Evolutionary conservation across 73 alveolate genomes (phyloP).

Genomic region (Paramecium pentaurelia): DNA sequence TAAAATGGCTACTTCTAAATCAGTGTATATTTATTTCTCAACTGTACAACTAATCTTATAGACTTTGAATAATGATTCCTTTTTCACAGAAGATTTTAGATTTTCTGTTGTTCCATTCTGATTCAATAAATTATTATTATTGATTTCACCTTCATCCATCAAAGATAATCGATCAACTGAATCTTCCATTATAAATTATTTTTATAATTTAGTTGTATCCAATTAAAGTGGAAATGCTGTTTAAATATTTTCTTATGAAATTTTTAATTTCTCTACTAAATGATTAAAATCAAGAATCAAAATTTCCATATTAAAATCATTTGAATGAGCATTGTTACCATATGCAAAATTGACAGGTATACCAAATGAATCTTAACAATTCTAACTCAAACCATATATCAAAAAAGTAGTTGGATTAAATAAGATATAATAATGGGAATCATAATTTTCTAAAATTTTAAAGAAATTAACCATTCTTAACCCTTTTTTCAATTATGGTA

Average conservation of each 20-base stretch:
- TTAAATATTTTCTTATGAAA: not conserved
- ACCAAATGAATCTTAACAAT: slow-evolving; percentile 38
- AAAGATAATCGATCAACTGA: not conserved
- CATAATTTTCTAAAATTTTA: not conserved
- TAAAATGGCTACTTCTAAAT: not conserved
- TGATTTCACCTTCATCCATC: not conserved
- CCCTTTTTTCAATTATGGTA: slow-evolving; percentile 38
- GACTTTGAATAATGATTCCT: not conserved
- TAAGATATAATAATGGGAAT: slow-evolving; percentile 18
- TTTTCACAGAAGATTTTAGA: not conserved
- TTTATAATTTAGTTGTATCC: slow-evolving; percentile 30
- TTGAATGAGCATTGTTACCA: slow-evolving; percentile 13
- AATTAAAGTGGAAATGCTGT: slow-evolving; percentile 13
- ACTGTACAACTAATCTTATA: not conserved
- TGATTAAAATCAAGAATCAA: not conserved
- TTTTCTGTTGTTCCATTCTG: not conserved
- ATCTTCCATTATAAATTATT: slow-evolving; percentile 39
- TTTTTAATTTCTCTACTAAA: not conserved
- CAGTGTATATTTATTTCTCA: not conserved
- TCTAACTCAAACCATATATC: slow-evolving; percentile 23
- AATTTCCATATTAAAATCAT: slow-evolving; percentile 45
- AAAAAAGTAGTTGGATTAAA: slow-evolving; percentile 35
- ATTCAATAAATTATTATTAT: not conserved
- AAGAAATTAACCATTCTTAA: slow-evolving; percentile 46
- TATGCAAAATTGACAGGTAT: slow-evolving; percentile 11